Percentiles rank a stretch among this genome's conserved stretches.
These are phyloP conservation scores for Naegleria fowleri DNA, from an alignment of 208 protist species.

Conservation along the genomic window DNA sequence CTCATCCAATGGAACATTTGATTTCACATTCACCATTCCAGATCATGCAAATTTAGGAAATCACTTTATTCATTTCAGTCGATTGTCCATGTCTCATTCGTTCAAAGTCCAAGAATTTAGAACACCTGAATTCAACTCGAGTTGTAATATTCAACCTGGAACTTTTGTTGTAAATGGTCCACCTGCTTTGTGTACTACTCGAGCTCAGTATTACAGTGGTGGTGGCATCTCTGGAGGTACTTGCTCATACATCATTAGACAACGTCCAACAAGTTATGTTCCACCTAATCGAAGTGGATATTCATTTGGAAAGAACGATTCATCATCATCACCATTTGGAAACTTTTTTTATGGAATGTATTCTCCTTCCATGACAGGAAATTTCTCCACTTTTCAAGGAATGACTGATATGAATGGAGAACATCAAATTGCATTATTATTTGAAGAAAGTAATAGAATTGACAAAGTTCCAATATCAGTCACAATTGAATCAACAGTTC, in stretches of 20 bases:
- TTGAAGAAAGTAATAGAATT: neutral
- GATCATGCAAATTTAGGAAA: neutral
- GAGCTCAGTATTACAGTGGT: slow-evolving; percentile 7
- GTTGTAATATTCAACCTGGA: too few species aligned
- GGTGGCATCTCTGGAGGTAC: neutral
- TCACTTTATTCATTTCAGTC: neutral
- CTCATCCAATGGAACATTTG: neutral
- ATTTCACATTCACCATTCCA: neutral
- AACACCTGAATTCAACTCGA: neutral
- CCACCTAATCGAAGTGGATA: neutral
- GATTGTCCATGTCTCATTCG: neutral
- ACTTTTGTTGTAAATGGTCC: neutral
- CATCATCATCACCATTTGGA: too few species aligned
- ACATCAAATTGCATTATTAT: neutral
- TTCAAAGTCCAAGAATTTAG: slow-evolving; percentile 22
- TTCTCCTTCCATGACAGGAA: neutral
- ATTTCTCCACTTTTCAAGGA: neutral
- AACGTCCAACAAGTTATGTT: neutral
- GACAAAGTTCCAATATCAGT: neutral
- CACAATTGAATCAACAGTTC: neutral
- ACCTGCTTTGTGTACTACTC: neutral
- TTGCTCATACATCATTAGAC: neutral
- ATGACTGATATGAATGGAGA: neutral
- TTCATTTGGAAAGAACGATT: neutral
- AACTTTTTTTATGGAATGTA: neutral